Conservation (phyloP, 805 yeast species). For the Yamadazyma ubonensis region DNA sequence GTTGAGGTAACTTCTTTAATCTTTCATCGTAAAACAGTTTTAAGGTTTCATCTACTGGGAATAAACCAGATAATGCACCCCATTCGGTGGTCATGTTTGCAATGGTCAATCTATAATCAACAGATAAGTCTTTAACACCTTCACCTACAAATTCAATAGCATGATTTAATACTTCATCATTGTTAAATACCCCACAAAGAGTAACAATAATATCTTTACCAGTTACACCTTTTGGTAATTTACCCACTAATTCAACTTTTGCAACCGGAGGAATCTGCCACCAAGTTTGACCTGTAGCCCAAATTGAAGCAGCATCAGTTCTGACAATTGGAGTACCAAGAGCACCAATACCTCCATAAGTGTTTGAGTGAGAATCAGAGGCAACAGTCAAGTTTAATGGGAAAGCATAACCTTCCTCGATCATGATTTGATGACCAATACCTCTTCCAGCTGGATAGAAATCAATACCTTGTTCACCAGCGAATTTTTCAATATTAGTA, state of each 20-base stretch:
- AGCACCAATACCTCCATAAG: constrained; percentile 91
- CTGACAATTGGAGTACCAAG: constrained; percentile 97
- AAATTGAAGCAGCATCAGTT: constrained; percentile 97
- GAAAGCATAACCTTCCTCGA: constrained; percentile 97
- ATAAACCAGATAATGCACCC: constrained; percentile 96
- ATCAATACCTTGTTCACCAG: constrained; percentile 86
- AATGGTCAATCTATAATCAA: constrained; percentile 86
- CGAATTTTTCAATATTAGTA: constrained; percentile 83
- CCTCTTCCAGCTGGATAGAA: constrained; percentile 99
- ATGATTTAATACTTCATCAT: constrained; percentile 89
- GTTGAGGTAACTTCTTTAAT: constrained; percentile 59
- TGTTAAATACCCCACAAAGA: constrained; percentile 87
- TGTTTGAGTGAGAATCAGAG: constrained; percentile 95
- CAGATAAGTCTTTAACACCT: constrained; percentile 63
- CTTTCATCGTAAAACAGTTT: constrained; percentile 71
- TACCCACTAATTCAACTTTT: constrained; percentile 79
- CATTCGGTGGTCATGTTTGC: constrained; percentile 99
- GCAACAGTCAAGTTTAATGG: constrained; percentile 94
- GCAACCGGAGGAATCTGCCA: constrained; percentile 99
- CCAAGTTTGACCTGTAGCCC: constrained; percentile 99
- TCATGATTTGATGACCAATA: constrained; percentile 98
- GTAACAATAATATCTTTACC: constrained; percentile 98
- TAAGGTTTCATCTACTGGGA: constrained; percentile 88
- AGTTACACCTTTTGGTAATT: constrained; percentile 80
- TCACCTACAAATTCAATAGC: constrained; percentile 93